Base-by-base conservation (phyloP, 2,329 filamentous ascomycete species). In the Domatiomyces catenatus region DNA sequence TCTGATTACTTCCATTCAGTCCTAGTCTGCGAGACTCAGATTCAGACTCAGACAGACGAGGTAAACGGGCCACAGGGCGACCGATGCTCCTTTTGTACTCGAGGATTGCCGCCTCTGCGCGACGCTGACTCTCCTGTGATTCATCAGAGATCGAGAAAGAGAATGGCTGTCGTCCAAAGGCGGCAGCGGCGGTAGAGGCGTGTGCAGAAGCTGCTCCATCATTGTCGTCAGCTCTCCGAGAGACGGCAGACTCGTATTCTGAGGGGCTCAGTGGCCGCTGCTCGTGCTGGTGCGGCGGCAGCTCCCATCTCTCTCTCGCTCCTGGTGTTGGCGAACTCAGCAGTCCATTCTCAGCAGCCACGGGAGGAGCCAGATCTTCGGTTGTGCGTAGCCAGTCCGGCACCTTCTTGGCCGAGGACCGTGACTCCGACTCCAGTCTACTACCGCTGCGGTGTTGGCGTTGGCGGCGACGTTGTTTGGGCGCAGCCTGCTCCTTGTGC, bases 1-100 rank as follows among this genome's bases (percentile, higher is more conserved):
- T 3, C 5, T 19, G n/a, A 8, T 3, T 5, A 19, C 42, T 8
- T 43, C 18, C n/a, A 19, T 19, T 8, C 49, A 51, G 59, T 15
- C 61, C 58, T 49, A 51, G 59, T 15, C 61, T 58, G 32, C 64
- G 63, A 52, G 66, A 70, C 58, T 68, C 62, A 51, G 69, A 70
- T 44, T 63, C 64, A 1, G 66, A 62, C 46, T 63, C 64, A 1
- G 66, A 62, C 46, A 67, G 55, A 42, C 66, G 63, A 19, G 66
- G 67, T 5, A 66, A 65, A 7, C 67, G 66, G 47, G 64, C 61
- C 15, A 65, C 52, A 15, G 64, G 56, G 49, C 57, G 59, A 47
- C 65, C 52, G 3, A 63, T 67, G 8, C 51, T 56, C 8, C 55
- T 54, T 17, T 18, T 48, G 44, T 47, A 43, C 32, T 44, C 49